A percentile compares a stretch with the other conserved stretches of the same genome.
Evolutionary conservation across 2,329 filamentous ascomycete genomes (phyloP).

Genomic region (Botrytis galanthina): DNA sequence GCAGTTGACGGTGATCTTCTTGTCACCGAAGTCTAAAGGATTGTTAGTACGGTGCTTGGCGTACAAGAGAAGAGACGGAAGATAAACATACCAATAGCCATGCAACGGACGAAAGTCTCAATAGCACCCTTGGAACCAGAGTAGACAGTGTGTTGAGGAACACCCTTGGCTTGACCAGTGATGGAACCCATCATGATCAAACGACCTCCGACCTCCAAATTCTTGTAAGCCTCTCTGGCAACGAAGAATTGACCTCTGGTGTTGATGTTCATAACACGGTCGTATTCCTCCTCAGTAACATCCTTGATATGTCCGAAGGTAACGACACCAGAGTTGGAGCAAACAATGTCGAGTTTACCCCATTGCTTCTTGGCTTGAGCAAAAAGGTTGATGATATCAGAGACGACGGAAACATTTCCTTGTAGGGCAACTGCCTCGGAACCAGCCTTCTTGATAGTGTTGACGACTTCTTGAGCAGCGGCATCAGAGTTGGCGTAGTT

Average conservation of each 20-base stretch:
- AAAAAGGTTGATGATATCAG: slow-evolving; percentile 35
- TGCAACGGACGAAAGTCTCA: slow-evolving; percentile 72
- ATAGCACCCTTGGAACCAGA: slow-evolving; percentile 74
- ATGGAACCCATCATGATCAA: slow-evolving; percentile 75
- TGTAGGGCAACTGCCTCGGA: slow-evolving; percentile 53
- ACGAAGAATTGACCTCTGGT: slow-evolving; percentile 73
- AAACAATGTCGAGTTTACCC: slow-evolving; percentile 37
- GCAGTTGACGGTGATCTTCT: slow-evolving; percentile 66
- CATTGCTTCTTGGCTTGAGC: slow-evolving; percentile 35
- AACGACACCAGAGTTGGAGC: slow-evolving; percentile 50
- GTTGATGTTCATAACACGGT: slow-evolving; percentile 60
- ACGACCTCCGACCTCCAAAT: slow-evolving; percentile 67
- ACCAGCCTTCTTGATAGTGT: slow-evolving; percentile 55
- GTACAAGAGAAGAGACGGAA: no score
- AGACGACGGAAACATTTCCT: slow-evolving; percentile 58
- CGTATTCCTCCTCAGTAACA: slow-evolving; percentile 37
- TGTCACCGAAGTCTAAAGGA: slow-evolving; percentile 51
- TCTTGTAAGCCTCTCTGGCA: slow-evolving; percentile 70
- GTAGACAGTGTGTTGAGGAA: slow-evolving; percentile 71
- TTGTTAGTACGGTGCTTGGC: slow-evolving; percentile 61
- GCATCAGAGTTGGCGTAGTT: slow-evolving; percentile 56
- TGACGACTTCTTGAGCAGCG: slow-evolving; percentile 64
- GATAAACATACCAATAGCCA: slow-evolving; percentile 58
- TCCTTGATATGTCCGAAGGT: slow-evolving; percentile 42
- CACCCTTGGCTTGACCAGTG: slow-evolving; percentile 63